These are phyloP conservation scores for Russula foetens DNA, from an alignment of 768 basidiomycete genomes.

Conservation along the genomic window DNA sequence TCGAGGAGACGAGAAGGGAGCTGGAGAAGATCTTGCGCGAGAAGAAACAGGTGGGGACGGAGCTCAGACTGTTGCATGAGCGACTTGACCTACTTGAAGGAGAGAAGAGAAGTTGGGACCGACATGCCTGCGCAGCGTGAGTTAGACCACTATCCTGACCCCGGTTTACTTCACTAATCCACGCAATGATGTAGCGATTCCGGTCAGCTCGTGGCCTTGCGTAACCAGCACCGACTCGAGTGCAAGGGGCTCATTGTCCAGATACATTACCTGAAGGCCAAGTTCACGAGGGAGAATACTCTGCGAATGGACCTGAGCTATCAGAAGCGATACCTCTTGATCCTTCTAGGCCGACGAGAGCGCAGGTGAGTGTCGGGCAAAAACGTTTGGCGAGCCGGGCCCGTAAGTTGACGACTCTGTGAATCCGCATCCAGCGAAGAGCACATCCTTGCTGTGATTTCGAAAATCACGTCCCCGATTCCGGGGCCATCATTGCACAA, in stretches of 20 bases:
- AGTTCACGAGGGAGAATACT: slow-evolving; percentile 76
- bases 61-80: slow-evolving; percentile 45
- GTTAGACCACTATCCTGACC: slow-evolving; percentile 23
- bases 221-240: slow-evolving; percentile 69
- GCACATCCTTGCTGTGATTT: slow-evolving; percentile 67
- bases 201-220: slow-evolving; percentile 44
- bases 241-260: slow-evolving; percentile 88
- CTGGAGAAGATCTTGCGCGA: slow-evolving; percentile 46
- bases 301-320: slow-evolving; percentile 70
- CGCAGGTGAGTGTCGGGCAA: slow-evolving; percentile 42
- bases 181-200: slow-evolving; percentile 37
- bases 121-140: slow-evolving; percentile 50
- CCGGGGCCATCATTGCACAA: slow-evolving; percentile 28
- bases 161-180: neutral
- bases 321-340: slow-evolving; percentile 83
- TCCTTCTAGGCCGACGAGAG: slow-evolving; percentile 63
- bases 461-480: slow-evolving; percentile 62
- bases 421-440: slow-evolving; percentile 44
- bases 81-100: slow-evolving; percentile 14
- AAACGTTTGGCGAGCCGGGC: neutral
- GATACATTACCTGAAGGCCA: slow-evolving; percentile 86
- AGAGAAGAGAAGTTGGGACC: slow-evolving; percentile 52
- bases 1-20: slow-evolving; percentile 11
- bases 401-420: neutral
- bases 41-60: slow-evolving; percentile 58